Base-by-base conservation (phyloP, 2,329 filamentous ascomycete species). In the Ophiostoma himal-ulmi region DNA sequence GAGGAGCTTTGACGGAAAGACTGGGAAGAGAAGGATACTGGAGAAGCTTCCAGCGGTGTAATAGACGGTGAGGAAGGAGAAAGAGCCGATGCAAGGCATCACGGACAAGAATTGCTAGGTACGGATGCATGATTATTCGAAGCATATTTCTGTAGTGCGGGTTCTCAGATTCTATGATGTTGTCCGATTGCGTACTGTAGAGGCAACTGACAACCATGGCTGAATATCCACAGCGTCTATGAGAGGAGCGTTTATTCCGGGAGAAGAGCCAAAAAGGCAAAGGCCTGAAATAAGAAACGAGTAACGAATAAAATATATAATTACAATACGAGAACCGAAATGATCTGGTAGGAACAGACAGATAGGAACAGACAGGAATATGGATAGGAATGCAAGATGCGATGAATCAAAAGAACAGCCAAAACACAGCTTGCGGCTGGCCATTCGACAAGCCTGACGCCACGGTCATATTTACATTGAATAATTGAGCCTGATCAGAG, bases 31-130 rank as follows among this genome's bases (percentile, higher is more conserved):
- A 26, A 44, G 11, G 4, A 57, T n/a, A 20, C 4, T 17, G 3
- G 20, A 3, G 52, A 57, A 57, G 52, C 52, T 26, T 57, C 52
- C 52, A 57, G 52, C 52, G 52, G 52, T 57, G 52, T 57, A 57
- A 57, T 57, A 57, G 52, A 57, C 52, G 22, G 52, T 22, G 11
- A 57, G 52, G 52, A 57, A 11, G 22, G 22, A 11, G 52, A 57
- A 22, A 22, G 52, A 57, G 52, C n/a, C n/a, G 52, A 57, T 13
- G 52, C 52, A 22, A 57, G 52, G 52, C 52, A 57, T 57, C 52
- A 57, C 52, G 52, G 22, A 26, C 5, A 57, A 57, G 5, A 26
- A 57, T 30, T 57, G 52, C 52, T 57, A 26, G 14, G n/a, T 57
- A 26, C 22, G 52, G 48, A n/a, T n/a, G 48, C 20, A 54, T n/a